Base-by-base conservation (phyloP, 805 yeast genomes). In the Candida berthetii region DNA sequence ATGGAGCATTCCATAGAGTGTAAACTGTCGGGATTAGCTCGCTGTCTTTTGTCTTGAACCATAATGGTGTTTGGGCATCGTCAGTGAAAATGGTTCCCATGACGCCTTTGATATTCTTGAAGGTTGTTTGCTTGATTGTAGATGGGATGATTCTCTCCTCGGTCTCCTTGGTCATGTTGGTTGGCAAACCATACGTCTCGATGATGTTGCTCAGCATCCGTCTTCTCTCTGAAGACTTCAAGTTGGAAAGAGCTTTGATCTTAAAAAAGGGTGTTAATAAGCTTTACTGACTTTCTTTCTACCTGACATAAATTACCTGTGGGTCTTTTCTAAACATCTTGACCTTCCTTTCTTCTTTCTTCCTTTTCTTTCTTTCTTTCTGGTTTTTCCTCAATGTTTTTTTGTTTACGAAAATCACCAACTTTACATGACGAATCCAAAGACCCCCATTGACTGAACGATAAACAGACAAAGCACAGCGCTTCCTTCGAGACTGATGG, bases 211-310 rank as follows among this genome's bases (percentile, higher is more conserved):
- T 50, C 10, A 78, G 58, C 20, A 82, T 58, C 47, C 71, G 72
- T 48, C 85, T 74, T 33, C 93, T 68, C 48, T 88, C 97, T 0
- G 96, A 84, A 13, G 86, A 76, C 61, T 88, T 89, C 44, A 93
- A 69, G 51, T 87, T 86, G 17, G 95, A 75, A 39, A 79, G 68
- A 3, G 95, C 80, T 62, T 89, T 90, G 43, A 82, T 67, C 54
- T 74, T 67, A 22, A 22, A 22, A 22, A 22, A 22, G 8, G 9
- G 6, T 22, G 25, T 22, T 22, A 22, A 22, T 22, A 7, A 22
- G 9, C 9, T 22, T 22, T 22, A n/a, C n/a, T 22, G 35, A 14
- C 6, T 16, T 14, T 4, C 15, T 14, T 5, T 7, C 4, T 14
- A 4, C 13, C 24, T 13, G 8, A 7, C 11, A 13, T 8, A 18